Base-by-base conservation (phyloP, 208 protist species). In the Naegleria lovaniensis region DNA sequence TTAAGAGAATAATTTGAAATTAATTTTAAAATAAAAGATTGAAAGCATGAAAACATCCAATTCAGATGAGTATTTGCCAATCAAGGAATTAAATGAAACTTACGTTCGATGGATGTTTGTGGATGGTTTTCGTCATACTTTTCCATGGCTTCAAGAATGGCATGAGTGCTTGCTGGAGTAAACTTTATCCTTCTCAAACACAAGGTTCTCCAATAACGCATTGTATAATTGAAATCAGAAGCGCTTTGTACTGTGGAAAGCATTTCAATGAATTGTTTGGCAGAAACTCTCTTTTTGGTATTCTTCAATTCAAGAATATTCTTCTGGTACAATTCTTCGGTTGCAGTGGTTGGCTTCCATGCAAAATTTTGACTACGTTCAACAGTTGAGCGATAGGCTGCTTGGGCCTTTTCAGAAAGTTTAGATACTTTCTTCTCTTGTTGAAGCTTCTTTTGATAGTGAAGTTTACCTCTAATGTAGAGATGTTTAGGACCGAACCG, bases 121-220 rank as follows among this genome's bases (percentile, higher is more conserved):
- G 67, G 67, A 33, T 79, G 67, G 9, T 79, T 29, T 79, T 79
- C 67, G n/a, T 79, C 67, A 79, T 79, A 79, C 29, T 79, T 79
- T 79, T 79, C 67, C 16, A 79, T 79, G 1, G 67, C 29, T 79
- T 79, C 29, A 79, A 79, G 67, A n/a, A 79, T 29, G 29, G 29
- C 67, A 36, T 79, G 25, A 36, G 67, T 79, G 29, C 67, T 79
- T 79, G 25, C 4, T 36, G 29, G 6, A 36, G 67, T 79, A 33
- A 79, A 79, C n/a, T 79, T 79, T 36, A 79, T 79, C 29, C 67
- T 79, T 79, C 29, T 79, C 29, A 79, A 79, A 79, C 67, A 79
- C 1, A 79, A 36, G 1, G 67, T 79, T 79, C 67, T 79, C 67
- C 67, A 79, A 79, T 79, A 79, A 79, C 67, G 16, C 67, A 79